Percentiles rank a stretch among this genome's conserved stretches.
Evolutionary conservation across 106 monocot species (phyloP).

Genomic region (Posidonia australis): DNA sequence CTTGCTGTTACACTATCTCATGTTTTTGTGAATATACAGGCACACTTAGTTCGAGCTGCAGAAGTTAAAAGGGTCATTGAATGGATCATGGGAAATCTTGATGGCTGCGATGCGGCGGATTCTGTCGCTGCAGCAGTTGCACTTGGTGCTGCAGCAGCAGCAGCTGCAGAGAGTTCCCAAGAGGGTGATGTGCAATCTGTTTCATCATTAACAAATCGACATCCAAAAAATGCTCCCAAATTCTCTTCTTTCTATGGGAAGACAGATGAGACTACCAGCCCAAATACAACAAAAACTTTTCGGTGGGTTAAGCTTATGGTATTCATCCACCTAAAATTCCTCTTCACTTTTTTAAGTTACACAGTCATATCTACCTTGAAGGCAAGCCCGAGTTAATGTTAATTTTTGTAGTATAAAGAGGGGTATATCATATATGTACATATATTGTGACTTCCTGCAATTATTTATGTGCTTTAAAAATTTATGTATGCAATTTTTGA

Average conservation of each 20-base stretch:
- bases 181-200: conserved; percentile 33
- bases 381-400: too few relatives aligned
- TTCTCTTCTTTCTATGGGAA: conserved; percentile 41
- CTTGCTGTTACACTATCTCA: conserved; percentile 26
- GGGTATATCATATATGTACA: too few relatives aligned
- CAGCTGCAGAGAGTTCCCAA: conserved; percentile 26
- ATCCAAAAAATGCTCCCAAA: conserved; percentile 38
- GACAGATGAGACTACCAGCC: conserved; percentile 47
- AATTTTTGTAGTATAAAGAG: too few relatives aligned
- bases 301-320: conserved; percentile 27
- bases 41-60: conserved; percentile 81
- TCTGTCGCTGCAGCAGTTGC: conserved; percentile 24
- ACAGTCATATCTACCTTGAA: too few relatives aligned
- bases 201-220: conserved; percentile 34
- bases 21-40: conserved; percentile 63
- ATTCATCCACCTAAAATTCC: background rate
- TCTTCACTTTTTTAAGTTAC: too few relatives aligned
- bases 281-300: conserved; percentile 63
- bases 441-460: too few relatives aligned
- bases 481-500: too few relatives aligned
- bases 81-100: conserved; percentile 79
- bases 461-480: too few relatives aligned
- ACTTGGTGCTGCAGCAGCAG: conserved; percentile 24
- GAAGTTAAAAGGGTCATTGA: conserved; percentile 93
- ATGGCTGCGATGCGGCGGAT: conserved; percentile 60